Base-by-base conservation (phyloP, 495 filamentous ascomycete genomes). In the Paragyromitra xinjiangensis region DNA sequence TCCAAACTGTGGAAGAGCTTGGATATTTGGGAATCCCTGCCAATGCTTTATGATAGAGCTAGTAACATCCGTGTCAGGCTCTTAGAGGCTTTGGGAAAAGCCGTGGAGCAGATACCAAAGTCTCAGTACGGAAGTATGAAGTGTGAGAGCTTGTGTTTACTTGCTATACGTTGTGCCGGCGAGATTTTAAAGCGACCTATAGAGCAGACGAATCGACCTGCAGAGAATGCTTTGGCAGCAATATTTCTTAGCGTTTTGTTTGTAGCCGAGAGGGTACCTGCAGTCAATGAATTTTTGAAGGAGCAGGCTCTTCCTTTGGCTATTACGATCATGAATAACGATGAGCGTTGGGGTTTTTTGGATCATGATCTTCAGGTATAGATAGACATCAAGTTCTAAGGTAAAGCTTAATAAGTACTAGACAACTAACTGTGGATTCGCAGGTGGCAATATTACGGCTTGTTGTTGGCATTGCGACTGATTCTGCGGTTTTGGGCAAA, bases 1-100 rank as follows among this genome's bases (percentile, higher is more conserved):
- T 77, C 81, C 14, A 82, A 75, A 44, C 48, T 82, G 40, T 82
- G 81, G 81, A 66, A 59, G 29, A 65, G 65, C 22, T 45, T 82
- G 40, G 50, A 63, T 45, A 56, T 74, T 22, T 82, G 81, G 81
- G 81, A 82, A 37, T 72, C 77, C 4, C 39, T 82, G 42, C 81
- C 77, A 26, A 71, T 70, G 12, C 64, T 82, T 24, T 69, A 71
- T 53, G 65, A 78, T 34, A 78, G 63, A 24, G 48, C 71, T 19
- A 59, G 40, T 42, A 22, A 42, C 22, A 76, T 82, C 29, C 68
- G 70, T 39, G 29, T 77, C 29, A 72, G 65, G 51, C 62, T 82
- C 16, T 61, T 82, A 19, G 69, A 75, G 68, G 71, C 81, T 16
- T 73, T 82, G 42, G 69, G 53, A 44, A 68, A 62, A 53, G 40